Percentiles rank a stretch among this genome's conserved stretches.
Conservation (phyloP, 371 early-diverging fungal species). For the Mortierella sp. region DNA sequence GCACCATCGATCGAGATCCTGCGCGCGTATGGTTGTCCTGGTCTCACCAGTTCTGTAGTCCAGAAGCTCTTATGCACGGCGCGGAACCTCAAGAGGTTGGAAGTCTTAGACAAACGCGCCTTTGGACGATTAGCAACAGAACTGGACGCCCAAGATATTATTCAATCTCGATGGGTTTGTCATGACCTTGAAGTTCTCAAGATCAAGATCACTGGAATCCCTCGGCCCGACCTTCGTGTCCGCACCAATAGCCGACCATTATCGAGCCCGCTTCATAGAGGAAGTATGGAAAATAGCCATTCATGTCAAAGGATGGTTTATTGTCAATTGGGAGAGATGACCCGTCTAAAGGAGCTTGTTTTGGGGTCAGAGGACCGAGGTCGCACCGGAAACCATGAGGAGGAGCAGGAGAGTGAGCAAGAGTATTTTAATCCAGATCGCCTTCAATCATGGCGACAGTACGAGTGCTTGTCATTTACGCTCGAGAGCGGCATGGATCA, state of each 20-base stretch:
- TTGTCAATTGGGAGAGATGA: constrained; percentile 9
- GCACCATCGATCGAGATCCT: background rate
- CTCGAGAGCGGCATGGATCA: constrained; percentile 5
- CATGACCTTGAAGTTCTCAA: background rate
- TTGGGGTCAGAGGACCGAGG: background rate
- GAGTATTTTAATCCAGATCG: background rate
- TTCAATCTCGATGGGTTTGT: constrained; percentile 10
- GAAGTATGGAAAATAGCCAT: constrained; percentile 8
- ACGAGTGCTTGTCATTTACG: constrained; percentile 15
- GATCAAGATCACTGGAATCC: constrained; percentile 15
- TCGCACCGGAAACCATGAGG: background rate
- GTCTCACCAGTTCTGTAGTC: background rate
- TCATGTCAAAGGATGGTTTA: background rate
- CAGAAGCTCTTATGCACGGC: constrained; percentile 5
- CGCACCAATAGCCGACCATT: constrained; percentile 14
- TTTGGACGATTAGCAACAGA: background rate
- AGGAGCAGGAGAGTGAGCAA: background rate
- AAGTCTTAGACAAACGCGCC: background rate
- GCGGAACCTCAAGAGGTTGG: constrained; percentile 1
- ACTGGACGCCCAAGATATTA: constrained; percentile 7
- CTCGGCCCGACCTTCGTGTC: constrained; percentile 6
- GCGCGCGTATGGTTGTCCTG: background rate
- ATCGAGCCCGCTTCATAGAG: constrained; percentile 2
- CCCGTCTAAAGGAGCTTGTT: constrained; percentile 3
- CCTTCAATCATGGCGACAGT: constrained; percentile 3